Evolutionary conservation across 2,329 filamentous ascomycete species (phyloP).

Genomic region (Botrytis medusae): DNA sequence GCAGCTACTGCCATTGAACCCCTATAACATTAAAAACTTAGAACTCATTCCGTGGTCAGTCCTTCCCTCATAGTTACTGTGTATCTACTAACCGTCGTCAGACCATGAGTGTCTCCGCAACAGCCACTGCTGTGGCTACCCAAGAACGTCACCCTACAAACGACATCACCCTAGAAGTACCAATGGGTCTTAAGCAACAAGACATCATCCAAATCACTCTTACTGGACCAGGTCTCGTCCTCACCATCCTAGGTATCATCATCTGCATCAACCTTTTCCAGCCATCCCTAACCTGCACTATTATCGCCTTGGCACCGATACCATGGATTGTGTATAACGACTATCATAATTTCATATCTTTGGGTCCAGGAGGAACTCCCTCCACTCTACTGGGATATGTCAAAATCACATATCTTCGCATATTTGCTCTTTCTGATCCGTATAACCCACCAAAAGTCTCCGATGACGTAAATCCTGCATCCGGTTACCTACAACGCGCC

Average conservation of each 20-base stretch:
- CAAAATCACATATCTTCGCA: constrained; percentile 67
- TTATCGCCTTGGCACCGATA: constrained; percentile 52
- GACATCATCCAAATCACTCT: constrained; percentile 36
- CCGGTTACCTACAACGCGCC: constrained; percentile 53
- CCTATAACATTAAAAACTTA: background rate
- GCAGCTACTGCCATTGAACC: background rate
- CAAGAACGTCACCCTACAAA: constrained; percentile 12
- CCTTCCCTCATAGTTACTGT: background rate
- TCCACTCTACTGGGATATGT: constrained; percentile 72
- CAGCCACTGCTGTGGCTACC: background rate
- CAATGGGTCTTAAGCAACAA: constrained; percentile 33
- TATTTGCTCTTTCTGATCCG: constrained; percentile 72
- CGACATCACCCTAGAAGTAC: constrained; percentile 27
- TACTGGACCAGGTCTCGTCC: constrained; percentile 34
- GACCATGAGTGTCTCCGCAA: constrained; percentile 8
- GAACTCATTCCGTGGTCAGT: background rate
- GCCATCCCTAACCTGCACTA: constrained; percentile 48
- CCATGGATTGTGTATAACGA: constrained; percentile 60
- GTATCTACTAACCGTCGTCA: background rate
- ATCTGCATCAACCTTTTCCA: constrained; percentile 53
- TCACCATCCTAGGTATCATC: constrained; percentile 55
- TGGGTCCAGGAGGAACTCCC: constrained; percentile 80
- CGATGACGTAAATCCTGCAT: constrained; percentile 50
- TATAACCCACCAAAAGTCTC: constrained; percentile 58
- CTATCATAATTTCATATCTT: constrained; percentile 71